Evolutionary conservation across 2,329 filamentous ascomycete genomes (phyloP).

Genomic region (Fusarium sp.): DNA sequence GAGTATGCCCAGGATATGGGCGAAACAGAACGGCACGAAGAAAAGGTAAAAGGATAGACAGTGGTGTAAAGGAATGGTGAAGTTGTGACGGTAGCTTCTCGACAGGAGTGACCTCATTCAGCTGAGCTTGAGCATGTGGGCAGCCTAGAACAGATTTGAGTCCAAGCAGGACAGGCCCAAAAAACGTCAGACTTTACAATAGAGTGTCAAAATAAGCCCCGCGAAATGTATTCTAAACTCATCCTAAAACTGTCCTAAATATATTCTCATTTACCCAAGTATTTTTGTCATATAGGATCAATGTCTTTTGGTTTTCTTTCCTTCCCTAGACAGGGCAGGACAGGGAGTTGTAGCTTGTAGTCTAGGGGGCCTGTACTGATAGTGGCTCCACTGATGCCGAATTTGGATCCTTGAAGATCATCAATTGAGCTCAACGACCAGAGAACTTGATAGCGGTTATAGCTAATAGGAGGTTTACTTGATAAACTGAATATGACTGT

Average conservation of each 20-base stretch:
- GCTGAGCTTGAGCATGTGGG: slow-evolving; percentile 18
- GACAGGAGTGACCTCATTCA: slow-evolving; percentile 24
- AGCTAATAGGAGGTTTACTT: neutral
- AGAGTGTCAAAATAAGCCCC: neutral
- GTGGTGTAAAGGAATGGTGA: slow-evolving; percentile 9
- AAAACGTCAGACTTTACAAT: neutral
- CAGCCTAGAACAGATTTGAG: neutral
- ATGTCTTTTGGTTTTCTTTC: neutral
- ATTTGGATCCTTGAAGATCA: neutral
- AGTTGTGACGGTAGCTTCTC: neutral
- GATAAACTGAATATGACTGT: neutral
- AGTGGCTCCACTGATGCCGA: slow-evolving; percentile 12
- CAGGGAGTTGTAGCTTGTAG: neutral
- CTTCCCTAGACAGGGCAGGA: neutral
- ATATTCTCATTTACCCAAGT: neutral
- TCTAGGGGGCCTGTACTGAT: neutral
- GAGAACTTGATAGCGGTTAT: neutral
- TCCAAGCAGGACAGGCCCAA: neutral
- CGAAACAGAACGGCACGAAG: neutral
- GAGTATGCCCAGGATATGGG: neutral
- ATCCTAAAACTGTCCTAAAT: too few species aligned
- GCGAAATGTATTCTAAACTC: neutral
- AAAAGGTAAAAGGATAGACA: neutral
- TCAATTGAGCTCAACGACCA: neutral
- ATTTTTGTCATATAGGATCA: neutral